These are phyloP conservation scores for Dunaliella primolecta DNA, from an alignment of 139 green algal species.

Conservation along the genomic window DNA sequence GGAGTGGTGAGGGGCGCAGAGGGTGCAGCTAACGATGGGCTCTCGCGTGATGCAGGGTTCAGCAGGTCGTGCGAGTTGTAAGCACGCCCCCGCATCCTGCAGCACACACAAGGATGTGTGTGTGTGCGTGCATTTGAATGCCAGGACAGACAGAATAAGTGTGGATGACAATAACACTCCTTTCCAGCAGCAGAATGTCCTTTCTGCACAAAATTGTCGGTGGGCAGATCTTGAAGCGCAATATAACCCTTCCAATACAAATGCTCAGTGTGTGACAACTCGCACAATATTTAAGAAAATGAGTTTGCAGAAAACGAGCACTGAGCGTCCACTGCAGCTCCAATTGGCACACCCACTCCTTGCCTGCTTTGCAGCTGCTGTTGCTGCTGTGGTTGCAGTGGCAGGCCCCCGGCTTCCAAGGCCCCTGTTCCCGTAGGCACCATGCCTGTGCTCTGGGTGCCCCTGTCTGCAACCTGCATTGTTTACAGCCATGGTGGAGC, in stretches of 20 bases:
- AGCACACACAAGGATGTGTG: too few relatives aligned
- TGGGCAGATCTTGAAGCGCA: background rate
- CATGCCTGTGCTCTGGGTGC: background rate
- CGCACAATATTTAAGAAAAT: too few relatives aligned
- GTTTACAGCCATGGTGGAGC: too few relatives aligned
- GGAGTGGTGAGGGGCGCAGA: too few relatives aligned
- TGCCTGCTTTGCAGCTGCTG: background rate
- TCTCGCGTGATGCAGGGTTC: background rate
- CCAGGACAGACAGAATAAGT: background rate
- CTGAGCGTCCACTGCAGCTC: too few relatives aligned
- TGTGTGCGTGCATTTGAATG: too few relatives aligned
- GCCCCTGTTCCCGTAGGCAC: background rate
- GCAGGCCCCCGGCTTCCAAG: background rate
- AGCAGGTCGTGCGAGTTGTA: background rate
- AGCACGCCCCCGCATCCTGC: background rate
- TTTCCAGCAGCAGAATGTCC: background rate
- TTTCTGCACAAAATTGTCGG: background rate
- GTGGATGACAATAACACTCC: background rate
- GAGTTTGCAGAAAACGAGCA: too few relatives aligned
- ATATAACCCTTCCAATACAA: background rate
- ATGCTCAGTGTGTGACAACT: too few relatives aligned
- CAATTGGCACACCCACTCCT: too few relatives aligned
- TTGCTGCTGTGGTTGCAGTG: background rate
- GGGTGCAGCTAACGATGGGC: too few relatives aligned
- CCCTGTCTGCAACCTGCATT: background rate